Conservation (phyloP, 2,329 filamentous ascomycete genomes). For the Calycina herbarum region DNA sequence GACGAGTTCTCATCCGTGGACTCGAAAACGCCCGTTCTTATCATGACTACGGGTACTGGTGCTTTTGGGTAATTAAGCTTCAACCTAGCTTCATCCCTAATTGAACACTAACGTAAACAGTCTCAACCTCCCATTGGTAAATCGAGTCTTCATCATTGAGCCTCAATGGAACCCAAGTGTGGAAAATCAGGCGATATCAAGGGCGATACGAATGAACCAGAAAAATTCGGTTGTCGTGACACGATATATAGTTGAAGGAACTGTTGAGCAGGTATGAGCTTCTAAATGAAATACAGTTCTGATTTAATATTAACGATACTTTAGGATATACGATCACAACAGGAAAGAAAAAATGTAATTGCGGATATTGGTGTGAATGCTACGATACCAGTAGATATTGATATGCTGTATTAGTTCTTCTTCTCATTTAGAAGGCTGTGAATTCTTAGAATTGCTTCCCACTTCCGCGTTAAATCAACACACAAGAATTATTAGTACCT, state of each 20-base stretch:
- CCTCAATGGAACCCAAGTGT: constrained; percentile 38
- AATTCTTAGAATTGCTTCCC: too few species aligned
- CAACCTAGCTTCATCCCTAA: too few species aligned
- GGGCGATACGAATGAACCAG: constrained; percentile 31
- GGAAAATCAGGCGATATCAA: constrained; percentile 33
- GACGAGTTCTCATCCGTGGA: constrained; percentile 14
- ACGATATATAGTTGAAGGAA: constrained; percentile 34
- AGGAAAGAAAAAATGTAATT: not conserved
- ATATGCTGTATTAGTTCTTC: not conserved
- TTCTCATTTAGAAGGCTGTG: not conserved
- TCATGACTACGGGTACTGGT: constrained; percentile 45
- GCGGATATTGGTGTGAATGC: not conserved
- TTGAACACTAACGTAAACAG: not conserved
- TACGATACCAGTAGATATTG: not conserved
- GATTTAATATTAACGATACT: not conserved
- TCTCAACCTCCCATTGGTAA: constrained; percentile 29
- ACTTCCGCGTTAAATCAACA: too few species aligned
- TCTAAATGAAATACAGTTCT: not conserved
- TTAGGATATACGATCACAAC: not conserved
- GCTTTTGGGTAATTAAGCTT: constrained; percentile 21
- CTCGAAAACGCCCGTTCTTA: constrained; percentile 32
- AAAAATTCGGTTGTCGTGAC: constrained; percentile 28
- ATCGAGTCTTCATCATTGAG: constrained; percentile 33
- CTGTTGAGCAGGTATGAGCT: constrained; percentile 28
- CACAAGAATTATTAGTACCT: too few species aligned